Conservation (phyloP, 768 basidiomycete species). For the Pleurotus platypus region DNA sequence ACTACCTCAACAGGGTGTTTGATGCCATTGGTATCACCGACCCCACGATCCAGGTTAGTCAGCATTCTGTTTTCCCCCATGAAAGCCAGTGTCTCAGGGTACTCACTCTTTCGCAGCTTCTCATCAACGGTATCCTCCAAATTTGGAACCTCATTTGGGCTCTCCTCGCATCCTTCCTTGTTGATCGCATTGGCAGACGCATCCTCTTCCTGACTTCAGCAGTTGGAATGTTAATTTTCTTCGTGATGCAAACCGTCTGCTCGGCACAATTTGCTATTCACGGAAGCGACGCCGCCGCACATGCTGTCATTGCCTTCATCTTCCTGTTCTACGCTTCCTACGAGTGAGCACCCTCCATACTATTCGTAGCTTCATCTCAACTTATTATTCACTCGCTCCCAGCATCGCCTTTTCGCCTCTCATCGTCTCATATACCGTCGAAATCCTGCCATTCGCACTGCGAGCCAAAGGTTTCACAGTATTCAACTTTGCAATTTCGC, state of each 20-base stretch:
- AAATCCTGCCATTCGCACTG: slow-evolving; percentile 79
- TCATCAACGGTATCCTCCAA: slow-evolving; percentile 84
- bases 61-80: slow-evolving; percentile 13
- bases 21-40: slow-evolving; percentile 62
- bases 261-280: slow-evolving; percentile 52
- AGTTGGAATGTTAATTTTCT: slow-evolving; percentile 60
- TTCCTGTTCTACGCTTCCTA: slow-evolving; percentile 80
- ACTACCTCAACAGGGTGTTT: slow-evolving; percentile 77
- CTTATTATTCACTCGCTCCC: not conserved
- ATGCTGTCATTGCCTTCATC: slow-evolving; percentile 79
- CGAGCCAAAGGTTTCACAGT: slow-evolving; percentile 86
- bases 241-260: slow-evolving; percentile 65
- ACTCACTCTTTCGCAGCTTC: slow-evolving; percentile 36
- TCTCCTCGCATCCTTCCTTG: slow-evolving; percentile 50
- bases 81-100: not conserved
- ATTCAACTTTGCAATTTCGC: slow-evolving; percentile 75
- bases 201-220: slow-evolving; percentile 62
- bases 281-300: slow-evolving; percentile 41
- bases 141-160: slow-evolving; percentile 77
- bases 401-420: slow-evolving; percentile 82
- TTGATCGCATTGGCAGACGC: slow-evolving; percentile 67
- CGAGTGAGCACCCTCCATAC: slow-evolving; percentile 45
- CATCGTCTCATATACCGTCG: slow-evolving; percentile 83
- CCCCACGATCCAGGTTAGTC: slow-evolving; percentile 36
- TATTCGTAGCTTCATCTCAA: not conserved